phyloP scores from a whole-genome alignment of 2,329 filamentous ascomycete genomes.

The Domatiomyces catenatus region DNA sequence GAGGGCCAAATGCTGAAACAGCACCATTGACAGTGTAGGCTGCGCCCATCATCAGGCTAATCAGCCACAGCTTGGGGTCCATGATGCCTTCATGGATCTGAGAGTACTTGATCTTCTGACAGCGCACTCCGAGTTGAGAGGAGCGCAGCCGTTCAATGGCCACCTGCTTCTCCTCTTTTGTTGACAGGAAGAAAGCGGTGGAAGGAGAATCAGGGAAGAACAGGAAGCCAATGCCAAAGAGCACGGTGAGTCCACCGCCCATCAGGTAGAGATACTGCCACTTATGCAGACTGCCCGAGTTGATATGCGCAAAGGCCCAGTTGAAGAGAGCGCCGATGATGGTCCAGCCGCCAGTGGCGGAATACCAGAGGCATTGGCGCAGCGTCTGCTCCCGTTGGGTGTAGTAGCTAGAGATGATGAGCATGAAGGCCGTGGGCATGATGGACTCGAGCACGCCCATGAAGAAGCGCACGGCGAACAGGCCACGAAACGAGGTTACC shows the following conservation, averaged over 20 bases:
- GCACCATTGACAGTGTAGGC: slow-evolving; percentile 58
- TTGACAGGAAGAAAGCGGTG: slow-evolving; percentile 52
- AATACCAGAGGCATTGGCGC: slow-evolving; percentile 55
- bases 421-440: slow-evolving; percentile 53
- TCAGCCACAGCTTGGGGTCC: slow-evolving; percentile 49
- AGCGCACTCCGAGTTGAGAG: slow-evolving; percentile 49
- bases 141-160: slow-evolving; percentile 48
- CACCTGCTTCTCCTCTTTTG: slow-evolving; percentile 43
- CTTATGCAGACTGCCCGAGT: slow-evolving; percentile 35
- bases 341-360: slow-evolving; percentile 40
- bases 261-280: slow-evolving; percentile 62
- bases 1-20: slow-evolving; percentile 53
- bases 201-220: slow-evolving; percentile 50
- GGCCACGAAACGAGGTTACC: slow-evolving; percentile 46
- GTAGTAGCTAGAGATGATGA: slow-evolving; percentile 46
- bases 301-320: slow-evolving; percentile 53
- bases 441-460: slow-evolving; percentile 46
- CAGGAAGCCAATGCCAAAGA: slow-evolving; percentile 52
- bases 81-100: slow-evolving; percentile 45
- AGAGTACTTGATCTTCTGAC: slow-evolving; percentile 42
- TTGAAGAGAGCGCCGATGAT: slow-evolving; percentile 50
- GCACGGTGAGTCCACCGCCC: slow-evolving; percentile 46
- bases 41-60: slow-evolving; percentile 53
- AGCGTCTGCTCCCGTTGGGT: slow-evolving; percentile 50
- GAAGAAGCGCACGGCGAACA: slow-evolving; percentile 53